A percentile compares a stretch with the other conserved stretches of the same genome.
Conservation (phyloP, 2,329 filamentous ascomycete species). For the Colletotrichum costaricense region DNA sequence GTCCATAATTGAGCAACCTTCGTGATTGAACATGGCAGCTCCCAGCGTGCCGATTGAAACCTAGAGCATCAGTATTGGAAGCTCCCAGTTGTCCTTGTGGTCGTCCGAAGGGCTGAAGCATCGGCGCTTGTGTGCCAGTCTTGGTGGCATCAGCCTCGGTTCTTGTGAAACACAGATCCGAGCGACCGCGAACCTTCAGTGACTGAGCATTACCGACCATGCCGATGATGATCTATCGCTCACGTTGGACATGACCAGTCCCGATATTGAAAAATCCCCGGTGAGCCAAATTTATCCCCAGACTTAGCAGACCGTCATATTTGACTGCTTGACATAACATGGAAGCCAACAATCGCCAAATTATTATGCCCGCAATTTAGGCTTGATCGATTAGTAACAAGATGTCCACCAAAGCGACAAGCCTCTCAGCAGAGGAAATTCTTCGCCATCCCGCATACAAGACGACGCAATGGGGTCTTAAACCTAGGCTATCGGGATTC, state of each 20-base stretch:
- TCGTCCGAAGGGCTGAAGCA: not conserved
- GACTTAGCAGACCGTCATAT: not conserved
- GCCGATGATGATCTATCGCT: not conserved
- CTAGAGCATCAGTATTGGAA: not conserved
- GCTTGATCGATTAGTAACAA: too few relatives aligned
- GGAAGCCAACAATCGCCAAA: not conserved
- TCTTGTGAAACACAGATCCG: conserved; percentile 8
- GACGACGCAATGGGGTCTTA: conserved; percentile 10
- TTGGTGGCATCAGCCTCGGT: not conserved
- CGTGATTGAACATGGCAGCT: not conserved
- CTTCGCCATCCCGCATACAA: conserved; percentile 13
- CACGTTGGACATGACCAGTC: too few relatives aligned
- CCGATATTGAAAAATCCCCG: too few relatives aligned
- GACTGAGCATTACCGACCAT: not conserved
- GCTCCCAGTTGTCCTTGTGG: not conserved
- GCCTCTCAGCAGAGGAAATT: conserved; percentile 9
- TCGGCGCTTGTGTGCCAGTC: not conserved
- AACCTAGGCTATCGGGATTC: conserved; percentile 1
- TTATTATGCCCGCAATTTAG: not conserved
- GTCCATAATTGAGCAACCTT: not conserved
- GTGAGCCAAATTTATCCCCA: too few relatives aligned
- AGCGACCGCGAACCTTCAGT: not conserved
- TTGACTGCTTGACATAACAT: not conserved
- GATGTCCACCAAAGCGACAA: not conserved
- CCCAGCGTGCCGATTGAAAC: not conserved